Evolutionary conservation across 169 alveolate species (phyloP).

Genomic region (Plasmodium blacklocki): DNA sequence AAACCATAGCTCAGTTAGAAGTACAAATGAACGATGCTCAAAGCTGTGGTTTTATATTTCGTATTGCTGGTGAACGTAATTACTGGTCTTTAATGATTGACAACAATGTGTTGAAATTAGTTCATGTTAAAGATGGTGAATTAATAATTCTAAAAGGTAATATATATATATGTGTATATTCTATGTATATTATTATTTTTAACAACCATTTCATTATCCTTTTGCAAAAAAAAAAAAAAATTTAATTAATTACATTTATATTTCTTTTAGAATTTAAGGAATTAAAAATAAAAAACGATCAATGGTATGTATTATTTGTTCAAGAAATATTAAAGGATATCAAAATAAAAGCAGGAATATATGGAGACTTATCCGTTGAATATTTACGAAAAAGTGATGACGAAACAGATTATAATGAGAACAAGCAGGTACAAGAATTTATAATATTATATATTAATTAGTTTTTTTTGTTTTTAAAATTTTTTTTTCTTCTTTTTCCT

Average conservation of each 20-base stretch:
- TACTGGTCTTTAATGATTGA: slow-evolving; percentile 69
- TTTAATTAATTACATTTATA: background rate
- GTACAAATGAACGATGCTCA: slow-evolving; percentile 70
- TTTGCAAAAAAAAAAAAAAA: background rate
- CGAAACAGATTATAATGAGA: slow-evolving; percentile 39
- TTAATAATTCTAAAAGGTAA: slow-evolving; percentile 49
- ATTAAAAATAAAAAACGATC: slow-evolving; percentile 30
- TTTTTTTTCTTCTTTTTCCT: background rate
- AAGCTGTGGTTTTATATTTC: slow-evolving; percentile 67
- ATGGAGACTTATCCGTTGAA: slow-evolving; percentile 67
- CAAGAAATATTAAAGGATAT: slow-evolving; percentile 71
- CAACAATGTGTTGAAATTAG: slow-evolving; percentile 35
- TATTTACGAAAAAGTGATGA: slow-evolving; percentile 50
- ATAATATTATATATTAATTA: background rate
- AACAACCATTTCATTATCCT: background rate
- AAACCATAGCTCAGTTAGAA: slow-evolving; percentile 74
- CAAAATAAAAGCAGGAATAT: slow-evolving; percentile 51
- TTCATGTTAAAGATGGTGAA: slow-evolving; percentile 54
- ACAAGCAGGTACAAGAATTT: slow-evolving; percentile 30
- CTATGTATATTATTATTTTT: too few relatives aligned
- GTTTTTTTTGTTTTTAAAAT: background rate
- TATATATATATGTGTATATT: background rate
- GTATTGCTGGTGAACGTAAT: slow-evolving; percentile 58
- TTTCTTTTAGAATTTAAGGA: slow-evolving; percentile 35
- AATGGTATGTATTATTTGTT: slow-evolving; percentile 57